These are phyloP conservation scores for Triticum urartu DNA, from an alignment of 176 grass and related monocot species.

Conservation along the genomic window DNA sequence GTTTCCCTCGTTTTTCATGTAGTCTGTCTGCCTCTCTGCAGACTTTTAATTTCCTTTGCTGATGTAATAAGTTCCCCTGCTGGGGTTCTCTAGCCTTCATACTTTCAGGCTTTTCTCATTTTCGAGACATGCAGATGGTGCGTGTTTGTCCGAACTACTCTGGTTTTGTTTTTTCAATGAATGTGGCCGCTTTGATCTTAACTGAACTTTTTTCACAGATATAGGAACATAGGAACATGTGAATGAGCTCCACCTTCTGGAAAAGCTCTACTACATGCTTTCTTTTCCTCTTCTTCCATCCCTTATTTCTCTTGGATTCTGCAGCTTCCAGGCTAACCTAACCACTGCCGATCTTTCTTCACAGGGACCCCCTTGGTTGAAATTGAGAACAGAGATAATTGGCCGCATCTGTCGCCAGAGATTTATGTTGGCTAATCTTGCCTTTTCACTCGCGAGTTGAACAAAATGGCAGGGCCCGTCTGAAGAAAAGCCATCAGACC, in stretches of 20 bases:
- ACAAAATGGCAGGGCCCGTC: conserved; percentile 9
- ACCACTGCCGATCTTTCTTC: conserved; percentile 59
- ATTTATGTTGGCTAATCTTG: conserved; percentile 47
- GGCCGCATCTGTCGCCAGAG: conserved; percentile 55
- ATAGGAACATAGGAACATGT: neutral
- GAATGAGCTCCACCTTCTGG: conserved; percentile 43
- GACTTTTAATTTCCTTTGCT: too few species aligned
- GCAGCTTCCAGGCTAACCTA: conserved; percentile 67
- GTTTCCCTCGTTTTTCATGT: too few species aligned
- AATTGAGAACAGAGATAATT: conserved; percentile 54
- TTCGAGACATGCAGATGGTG: too few species aligned
- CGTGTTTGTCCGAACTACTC: too few species aligned
- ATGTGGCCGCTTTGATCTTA: neutral
- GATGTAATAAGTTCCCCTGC: too few species aligned
- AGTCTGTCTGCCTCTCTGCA: too few species aligned
- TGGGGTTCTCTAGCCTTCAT: too few species aligned
- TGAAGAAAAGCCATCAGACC: neutral
- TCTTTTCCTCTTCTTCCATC: conserved; percentile 79
- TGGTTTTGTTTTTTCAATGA: too few species aligned
- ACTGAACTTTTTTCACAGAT: neutral
- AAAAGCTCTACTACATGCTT: conserved; percentile 56
- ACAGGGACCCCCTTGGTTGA: conserved; percentile 47
- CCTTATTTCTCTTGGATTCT: conserved; percentile 79
- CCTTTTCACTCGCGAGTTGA: conserved; percentile 41
- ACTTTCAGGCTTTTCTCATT: too few species aligned